A percentile compares a stretch with the other conserved stretches of the same genome.
phyloP scores from a whole-genome alignment of 176 grass and related monocot species.

The Aegilops longissima region DNA sequence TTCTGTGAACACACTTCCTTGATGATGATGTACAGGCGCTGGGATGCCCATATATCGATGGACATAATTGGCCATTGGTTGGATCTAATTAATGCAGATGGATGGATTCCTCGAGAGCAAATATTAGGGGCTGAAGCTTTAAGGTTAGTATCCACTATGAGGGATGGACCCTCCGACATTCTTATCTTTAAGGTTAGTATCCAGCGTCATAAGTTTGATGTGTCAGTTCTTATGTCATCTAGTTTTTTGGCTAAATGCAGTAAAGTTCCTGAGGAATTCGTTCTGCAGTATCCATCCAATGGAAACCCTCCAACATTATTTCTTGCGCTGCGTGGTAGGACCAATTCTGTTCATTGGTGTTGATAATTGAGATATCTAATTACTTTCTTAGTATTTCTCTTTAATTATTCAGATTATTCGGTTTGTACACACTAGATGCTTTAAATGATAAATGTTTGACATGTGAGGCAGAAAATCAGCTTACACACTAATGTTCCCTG shows the following conservation, averaged over 20 bases:
- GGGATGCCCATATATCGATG: constrained; percentile 96
- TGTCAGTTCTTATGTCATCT: constrained; percentile 28
- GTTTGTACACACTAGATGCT: not conserved
- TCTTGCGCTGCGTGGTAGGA: constrained; percentile 74
- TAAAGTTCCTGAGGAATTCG: constrained; percentile 93
- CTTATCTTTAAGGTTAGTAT: not conserved
- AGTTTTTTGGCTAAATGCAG: constrained; percentile 51
- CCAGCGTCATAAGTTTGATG: constrained; percentile 4
- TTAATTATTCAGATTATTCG: not conserved
- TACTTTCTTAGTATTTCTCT: not conserved
- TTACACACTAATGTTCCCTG: not conserved
- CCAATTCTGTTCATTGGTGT: constrained; percentile 2
- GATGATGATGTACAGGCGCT: constrained; percentile 54
- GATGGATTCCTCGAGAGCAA: constrained; percentile 99
- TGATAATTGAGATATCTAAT: constrained; percentile 21
- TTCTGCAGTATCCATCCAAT: constrained; percentile 95
- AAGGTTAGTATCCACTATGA: constrained; percentile 51
- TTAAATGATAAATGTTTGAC: constrained; percentile 19
- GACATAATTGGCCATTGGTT: constrained; percentile 98
- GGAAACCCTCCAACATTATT: constrained; percentile 95
- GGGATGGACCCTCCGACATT: not conserved
- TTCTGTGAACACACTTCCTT: constrained; percentile 16
- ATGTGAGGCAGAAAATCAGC: constrained; percentile 3
- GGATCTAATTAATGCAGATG: constrained; percentile 93
- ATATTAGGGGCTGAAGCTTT: constrained; percentile 95